phyloP scores from a whole-genome alignment of 495 filamentous ascomycete species.

The Xeromyces bisporus region DNA sequence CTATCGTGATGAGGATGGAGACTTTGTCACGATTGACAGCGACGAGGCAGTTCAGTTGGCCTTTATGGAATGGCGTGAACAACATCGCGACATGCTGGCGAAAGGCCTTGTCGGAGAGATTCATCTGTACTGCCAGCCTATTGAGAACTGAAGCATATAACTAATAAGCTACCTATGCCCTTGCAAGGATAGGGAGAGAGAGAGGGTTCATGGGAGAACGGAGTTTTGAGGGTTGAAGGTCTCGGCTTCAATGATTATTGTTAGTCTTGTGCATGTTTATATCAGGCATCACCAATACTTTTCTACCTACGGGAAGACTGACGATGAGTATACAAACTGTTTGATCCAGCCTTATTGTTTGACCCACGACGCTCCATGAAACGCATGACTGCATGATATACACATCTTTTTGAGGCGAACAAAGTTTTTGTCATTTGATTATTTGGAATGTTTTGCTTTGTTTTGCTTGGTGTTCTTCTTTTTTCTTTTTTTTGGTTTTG shows the following conservation, averaged over 20 bases:
- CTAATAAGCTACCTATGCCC: neutral
- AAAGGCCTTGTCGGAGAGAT: slow-evolving; percentile 65
- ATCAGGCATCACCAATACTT: no score
- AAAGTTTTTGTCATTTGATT: neutral
- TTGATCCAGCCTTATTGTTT: neutral
- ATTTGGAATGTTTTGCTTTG: neutral
- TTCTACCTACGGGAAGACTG: neutral
- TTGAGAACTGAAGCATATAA: slow-evolving; percentile 22
- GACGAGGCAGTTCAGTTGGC: slow-evolving; percentile 92
- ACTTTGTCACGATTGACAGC: slow-evolving; percentile 80
- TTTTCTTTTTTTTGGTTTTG: slow-evolving; percentile 3
- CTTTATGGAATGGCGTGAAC: slow-evolving; percentile 81
- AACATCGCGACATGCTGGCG: slow-evolving; percentile 43
- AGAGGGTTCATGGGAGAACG: no score
- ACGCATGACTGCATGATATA: neutral
- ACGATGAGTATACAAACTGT: no score
- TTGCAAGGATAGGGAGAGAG: neutral
- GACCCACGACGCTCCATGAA: neutral
- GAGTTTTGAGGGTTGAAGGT: no score
- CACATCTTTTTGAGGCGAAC: neutral
- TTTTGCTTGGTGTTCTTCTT: slow-evolving; percentile 5
- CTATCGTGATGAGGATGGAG: slow-evolving; percentile 84
- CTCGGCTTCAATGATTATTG: no score
- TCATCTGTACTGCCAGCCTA: slow-evolving; percentile 51
- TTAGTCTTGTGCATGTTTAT: no score